Evolutionary conservation across 2,329 filamentous ascomycete species (phyloP), one percentile per base, ranked within the genome.

Genomic region (Pseudocercospora fuligena): DNA sequence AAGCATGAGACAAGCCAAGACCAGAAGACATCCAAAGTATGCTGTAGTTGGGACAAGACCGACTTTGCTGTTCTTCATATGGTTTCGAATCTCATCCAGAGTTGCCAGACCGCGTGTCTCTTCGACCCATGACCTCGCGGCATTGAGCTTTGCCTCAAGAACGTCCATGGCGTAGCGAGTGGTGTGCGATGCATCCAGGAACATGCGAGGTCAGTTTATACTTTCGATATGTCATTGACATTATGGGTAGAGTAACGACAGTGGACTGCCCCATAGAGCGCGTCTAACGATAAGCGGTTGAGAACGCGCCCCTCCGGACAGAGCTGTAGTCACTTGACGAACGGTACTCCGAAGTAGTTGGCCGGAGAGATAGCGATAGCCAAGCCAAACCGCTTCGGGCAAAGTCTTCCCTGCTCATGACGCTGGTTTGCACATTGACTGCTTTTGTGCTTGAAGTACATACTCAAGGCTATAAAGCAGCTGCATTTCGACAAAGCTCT

Each of bases 361-460:
- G 31, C 31, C 19, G 21, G 21, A 16, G 31, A 31, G 33, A 43
- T 47, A 46, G 57, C 23, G 57, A 60, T 60, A 60, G 31, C 57
- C 57, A 60, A 60, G 57, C 57, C 57, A 60, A 46, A 23, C 57
- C 57, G 14, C 12, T 23, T 60, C 40, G 40, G 57, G 57, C 33
- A 60, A 60, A 60, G 33, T 27, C 23, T 56, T 56, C 51, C 51
- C 51, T 54, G 49, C 49, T 25, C 21, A 54, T 54, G 49, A 54
- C 49, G 49, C 33, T 36, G 33, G 5, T 36, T 36, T 36, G 33
- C 33, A 36, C 33, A 36, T 36, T 36, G 33, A 16, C 33, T 36
- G 33, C 33, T 36, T 36, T 36, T 36, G n/a, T 54, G 49, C 25
- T 31, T 21, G 46, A 23, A 49, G 46, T 49, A 49, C 46, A 49